Base-by-base conservation (phyloP, 2,329 filamentous ascomycete genomes). In the Hymenoscyphus repandus region DNA sequence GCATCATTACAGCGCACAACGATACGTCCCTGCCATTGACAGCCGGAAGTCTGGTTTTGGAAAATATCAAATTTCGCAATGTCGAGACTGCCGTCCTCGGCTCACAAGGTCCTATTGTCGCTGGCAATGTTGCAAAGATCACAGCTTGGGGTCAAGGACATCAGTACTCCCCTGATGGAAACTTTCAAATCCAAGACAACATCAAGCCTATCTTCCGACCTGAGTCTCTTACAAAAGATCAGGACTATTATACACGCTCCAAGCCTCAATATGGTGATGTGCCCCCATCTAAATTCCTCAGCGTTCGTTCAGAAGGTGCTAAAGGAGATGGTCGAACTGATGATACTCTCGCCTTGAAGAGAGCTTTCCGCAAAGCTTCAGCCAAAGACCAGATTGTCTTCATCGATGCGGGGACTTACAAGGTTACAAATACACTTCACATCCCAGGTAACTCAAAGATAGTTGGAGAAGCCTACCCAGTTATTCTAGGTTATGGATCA, bases 61-160 rank as follows among this genome's bases (percentile, higher is more conserved):
- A 95, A 72, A 96, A 96, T 59, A 87, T 93, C 36, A 87, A 95
- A 69, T 88, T 96, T 70, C 72, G 69, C 58, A 74, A 75, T 46
- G 82, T 88, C 44, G 73, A 76, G 2, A 75, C 78, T 15, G 88
- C 87, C 22, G 78, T 96, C 50, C 66, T 77, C 61, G 76, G 77
- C 57, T 68, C 72, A 17, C 74, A 72, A 55, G 83, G 81, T 37
- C 72, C 76, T 40, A 68, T 70, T 4, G 70, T 72, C 4, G 72
- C 95, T 34, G 77, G 95, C 27, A 70, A 74, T 12, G n/a, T 13
- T 20, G 88, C 76, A 43, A 77, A 81, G 54, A 77, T 96, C 53
- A 68, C 72, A 4, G 83, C 82, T 11, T 97, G 86, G 79, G 77
- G 83, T 17, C 88, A 96, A 68, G 92, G 92, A 43, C 85, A 86